A percentile compares a stretch with the other conserved stretches of the same genome.
Evolutionary conservation across 495 filamentous ascomycete genomes (phyloP).

Genomic region (Xylaria curta): DNA sequence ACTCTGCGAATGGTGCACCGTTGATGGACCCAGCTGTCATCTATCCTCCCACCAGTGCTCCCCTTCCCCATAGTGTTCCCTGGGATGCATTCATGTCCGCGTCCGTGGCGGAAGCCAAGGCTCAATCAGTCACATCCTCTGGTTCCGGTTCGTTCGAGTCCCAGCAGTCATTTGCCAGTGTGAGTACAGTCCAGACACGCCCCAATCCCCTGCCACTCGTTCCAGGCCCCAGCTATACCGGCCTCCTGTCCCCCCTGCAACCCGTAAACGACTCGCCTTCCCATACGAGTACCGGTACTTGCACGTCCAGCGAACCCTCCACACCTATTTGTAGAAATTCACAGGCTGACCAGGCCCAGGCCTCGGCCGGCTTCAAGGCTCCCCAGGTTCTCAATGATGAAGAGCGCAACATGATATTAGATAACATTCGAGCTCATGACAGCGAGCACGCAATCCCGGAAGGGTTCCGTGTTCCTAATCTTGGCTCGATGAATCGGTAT

Average conservation of each 20-base stretch:
- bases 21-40: constrained; percentile 73
- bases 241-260: constrained; percentile 66
- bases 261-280: constrained; percentile 73
- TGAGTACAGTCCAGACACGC: constrained; percentile 60
- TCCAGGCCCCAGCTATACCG: constrained; percentile 69
- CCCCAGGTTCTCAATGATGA: constrained; percentile 75
- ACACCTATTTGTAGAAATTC: constrained; percentile 57
- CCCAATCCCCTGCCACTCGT: constrained; percentile 68
- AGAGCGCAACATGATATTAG: constrained; percentile 79
- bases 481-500: constrained; percentile 82
- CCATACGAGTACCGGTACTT: constrained; percentile 66
- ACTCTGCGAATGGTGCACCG: constrained; percentile 70
- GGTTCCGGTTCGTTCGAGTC: constrained; percentile 72
- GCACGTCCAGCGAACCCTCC: constrained; percentile 72
- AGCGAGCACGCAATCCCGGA: constrained; percentile 82
- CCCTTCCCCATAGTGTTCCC: constrained; percentile 66
- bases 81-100: constrained; percentile 84
- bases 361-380: constrained; percentile 69
- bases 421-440: constrained; percentile 83
- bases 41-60: constrained; percentile 73
- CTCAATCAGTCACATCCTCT: constrained; percentile 69
- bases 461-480: constrained; percentile 84
- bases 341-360: constrained; percentile 52
- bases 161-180: constrained; percentile 62
- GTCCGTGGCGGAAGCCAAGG: constrained; percentile 67